phyloP scores from a whole-genome alignment of 345 rosid genomes.

The Rhizophora mangle region DNA sequence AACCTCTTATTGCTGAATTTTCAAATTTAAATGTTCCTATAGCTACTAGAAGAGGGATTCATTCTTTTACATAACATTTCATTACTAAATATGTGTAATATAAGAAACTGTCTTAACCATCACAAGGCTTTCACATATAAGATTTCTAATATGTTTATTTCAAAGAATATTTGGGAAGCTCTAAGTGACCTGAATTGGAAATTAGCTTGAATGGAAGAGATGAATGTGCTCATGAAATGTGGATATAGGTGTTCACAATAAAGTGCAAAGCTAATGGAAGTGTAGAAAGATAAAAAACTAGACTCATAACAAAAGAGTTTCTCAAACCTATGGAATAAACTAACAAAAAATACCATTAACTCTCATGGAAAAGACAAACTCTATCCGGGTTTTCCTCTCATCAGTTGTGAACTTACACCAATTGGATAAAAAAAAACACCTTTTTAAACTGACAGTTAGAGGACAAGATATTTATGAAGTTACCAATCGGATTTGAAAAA shows the following conservation, averaged over 20 bases:
- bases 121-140: neutral
- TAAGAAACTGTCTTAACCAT: neutral
- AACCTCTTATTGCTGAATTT: neutral
- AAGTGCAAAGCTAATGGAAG: conserved; percentile 1
- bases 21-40: neutral
- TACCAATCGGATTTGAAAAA: neutral
- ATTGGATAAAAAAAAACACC: neutral
- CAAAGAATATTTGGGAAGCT: neutral
- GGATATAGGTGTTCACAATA: neutral
- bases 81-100: neutral
- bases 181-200: neutral
- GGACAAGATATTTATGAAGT: neutral
- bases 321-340: conserved; percentile 9
- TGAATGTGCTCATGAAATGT: neutral
- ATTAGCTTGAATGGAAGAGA: neutral
- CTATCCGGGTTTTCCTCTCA: neutral
- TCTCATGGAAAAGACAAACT: neutral
- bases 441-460: neutral
- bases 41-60: neutral
- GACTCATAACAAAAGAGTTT: neutral
- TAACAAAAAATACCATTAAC: conserved; percentile 1
- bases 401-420: neutral
- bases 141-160: neutral
- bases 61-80: neutral
- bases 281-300: neutral